phyloP scores from a whole-genome alignment of 768 basidiomycete species.

The Mycena polygramma region DNA sequence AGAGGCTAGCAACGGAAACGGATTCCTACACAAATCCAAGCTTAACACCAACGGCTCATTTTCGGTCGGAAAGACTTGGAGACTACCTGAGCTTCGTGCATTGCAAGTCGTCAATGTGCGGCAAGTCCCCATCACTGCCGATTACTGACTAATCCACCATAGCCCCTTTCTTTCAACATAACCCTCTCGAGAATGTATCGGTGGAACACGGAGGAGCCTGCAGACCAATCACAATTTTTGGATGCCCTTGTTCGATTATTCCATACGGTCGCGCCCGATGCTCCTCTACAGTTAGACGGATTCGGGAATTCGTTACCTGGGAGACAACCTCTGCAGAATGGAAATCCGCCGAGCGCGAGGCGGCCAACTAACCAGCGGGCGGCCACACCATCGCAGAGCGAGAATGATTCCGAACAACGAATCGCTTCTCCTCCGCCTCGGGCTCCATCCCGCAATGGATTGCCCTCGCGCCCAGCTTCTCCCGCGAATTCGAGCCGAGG shows the following conservation, averaged over 20 bases:
- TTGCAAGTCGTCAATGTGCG: slow-evolving; percentile 84
- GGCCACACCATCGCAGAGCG: slow-evolving; percentile 43
- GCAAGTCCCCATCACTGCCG: slow-evolving; percentile 36
- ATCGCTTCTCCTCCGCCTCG: slow-evolving; percentile 39
- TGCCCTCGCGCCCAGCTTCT: slow-evolving; percentile 56
- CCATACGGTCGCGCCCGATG: slow-evolving; percentile 58
- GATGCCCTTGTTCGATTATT: slow-evolving; percentile 75
- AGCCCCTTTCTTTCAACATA: slow-evolving; percentile 81
- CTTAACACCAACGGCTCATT: slow-evolving; percentile 94
- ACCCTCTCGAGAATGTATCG: slow-evolving; percentile 91
- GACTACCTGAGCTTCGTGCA: slow-evolving; percentile 81
- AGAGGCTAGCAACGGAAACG: slow-evolving; percentile 74
- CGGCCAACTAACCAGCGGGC: slow-evolving; percentile 39
- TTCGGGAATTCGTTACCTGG: slow-evolving; percentile 50
- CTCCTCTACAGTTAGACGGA: slow-evolving; percentile 70
- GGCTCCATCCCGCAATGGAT: slow-evolving; percentile 43
- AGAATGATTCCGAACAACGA: slow-evolving; percentile 43
- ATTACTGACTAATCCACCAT: slow-evolving; percentile 9
- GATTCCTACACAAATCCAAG: slow-evolving; percentile 96
- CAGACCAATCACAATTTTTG: slow-evolving; percentile 83
- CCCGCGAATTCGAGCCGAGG: slow-evolving; percentile 49
- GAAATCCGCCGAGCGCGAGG: slow-evolving; percentile 31
- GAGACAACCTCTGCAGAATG: slow-evolving; percentile 40
- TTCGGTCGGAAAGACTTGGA: slow-evolving; percentile 98
- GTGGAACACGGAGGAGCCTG: slow-evolving; percentile 86